A percentile compares a stretch with the other conserved stretches of the same genome.
phyloP scores from a whole-genome alignment of 129 eudicot genomes.

The Deinandra increscens region DNA sequence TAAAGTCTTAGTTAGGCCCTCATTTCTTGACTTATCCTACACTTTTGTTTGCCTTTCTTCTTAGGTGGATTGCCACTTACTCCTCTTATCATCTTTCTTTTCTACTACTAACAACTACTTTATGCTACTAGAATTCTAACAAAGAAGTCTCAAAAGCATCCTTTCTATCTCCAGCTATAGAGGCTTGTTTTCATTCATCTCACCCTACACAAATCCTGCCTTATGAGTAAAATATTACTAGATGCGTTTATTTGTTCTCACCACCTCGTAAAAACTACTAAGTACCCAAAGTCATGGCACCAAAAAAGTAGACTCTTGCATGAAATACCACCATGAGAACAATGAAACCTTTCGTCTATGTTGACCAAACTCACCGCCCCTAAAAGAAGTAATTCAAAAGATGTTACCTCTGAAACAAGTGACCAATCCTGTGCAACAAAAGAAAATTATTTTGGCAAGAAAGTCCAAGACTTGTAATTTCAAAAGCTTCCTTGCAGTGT shows the following conservation, averaged over 20 bases:
- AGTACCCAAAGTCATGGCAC: constrained; percentile 3
- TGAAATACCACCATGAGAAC: not conserved
- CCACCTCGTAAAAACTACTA: not conserved
- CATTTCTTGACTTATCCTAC: too few species aligned
- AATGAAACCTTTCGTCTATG: not conserved
- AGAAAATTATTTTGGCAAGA: constrained; percentile 3
- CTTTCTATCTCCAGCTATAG: too few species aligned
- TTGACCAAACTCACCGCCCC: not conserved
- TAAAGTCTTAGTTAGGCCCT: too few species aligned
- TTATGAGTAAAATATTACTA: too few species aligned
- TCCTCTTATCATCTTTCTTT: too few species aligned
- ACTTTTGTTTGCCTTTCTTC: too few species aligned
- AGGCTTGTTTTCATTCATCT: too few species aligned
- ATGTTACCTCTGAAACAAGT: not conserved
- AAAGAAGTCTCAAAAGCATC: too few species aligned
- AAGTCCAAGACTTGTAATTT: not conserved
- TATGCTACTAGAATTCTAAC: too few species aligned
- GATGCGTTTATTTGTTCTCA: not conserved
- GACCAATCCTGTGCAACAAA: constrained; percentile 24
- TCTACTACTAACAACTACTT: too few species aligned
- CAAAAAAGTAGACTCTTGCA: not conserved
- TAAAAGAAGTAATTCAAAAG: not conserved
- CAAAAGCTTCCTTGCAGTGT: not conserved
- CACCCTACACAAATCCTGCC: too few species aligned
- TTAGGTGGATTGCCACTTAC: too few species aligned